Evolutionary conservation across 2,329 filamentous ascomycete species (phyloP), one percentile per base, ranked within the genome.

Genomic region (Truncatella angustata): DNA sequence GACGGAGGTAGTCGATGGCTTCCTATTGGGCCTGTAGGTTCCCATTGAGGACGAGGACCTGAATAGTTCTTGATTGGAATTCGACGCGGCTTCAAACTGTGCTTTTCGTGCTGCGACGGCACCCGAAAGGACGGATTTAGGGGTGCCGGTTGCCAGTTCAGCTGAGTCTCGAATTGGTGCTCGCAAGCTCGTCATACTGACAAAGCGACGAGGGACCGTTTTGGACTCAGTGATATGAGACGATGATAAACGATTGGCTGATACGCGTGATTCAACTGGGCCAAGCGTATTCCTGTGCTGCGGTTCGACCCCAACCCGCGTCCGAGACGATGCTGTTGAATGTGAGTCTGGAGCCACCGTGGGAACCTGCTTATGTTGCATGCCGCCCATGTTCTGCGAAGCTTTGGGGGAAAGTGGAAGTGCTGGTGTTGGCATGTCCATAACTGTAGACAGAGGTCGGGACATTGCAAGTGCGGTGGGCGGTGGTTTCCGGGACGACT

Each of bases 361-460:
- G 16, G 28, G 11, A 23, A 30, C 9, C 7, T 12, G 18, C 12
- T 21, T 32, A 12, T 44, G 14, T 26, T 49, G 34, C 12, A 50
- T 28, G 21, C 14, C n/a, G 28, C 12, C 32, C 12, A 40, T 18
- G 23, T 16, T 21, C n/a, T 21, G 36, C 9, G 45, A n/a, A 14
- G 55, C 11, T 4, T 43, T 49, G 9, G 62, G 56, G 5, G 63
- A 61, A 5, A 60, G 58, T 11, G 64, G 58, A 26, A 60, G 55
- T 47, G 54, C 59, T 1, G 77, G 76, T 0, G 79, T 80, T 0
- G 78, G 78, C 42, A 80, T 74, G 53, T 84, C 80, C 48, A 75
- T 66, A 2, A 83, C 78, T 43, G 80, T 74, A 1, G 80, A 84
- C 9, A 83, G 65, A 2, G 79, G 78, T 5, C 79, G 72, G 2